phyloP scores from a whole-genome alignment of 2,329 filamentous ascomycete species.

The Talaromyces piceae region DNA sequence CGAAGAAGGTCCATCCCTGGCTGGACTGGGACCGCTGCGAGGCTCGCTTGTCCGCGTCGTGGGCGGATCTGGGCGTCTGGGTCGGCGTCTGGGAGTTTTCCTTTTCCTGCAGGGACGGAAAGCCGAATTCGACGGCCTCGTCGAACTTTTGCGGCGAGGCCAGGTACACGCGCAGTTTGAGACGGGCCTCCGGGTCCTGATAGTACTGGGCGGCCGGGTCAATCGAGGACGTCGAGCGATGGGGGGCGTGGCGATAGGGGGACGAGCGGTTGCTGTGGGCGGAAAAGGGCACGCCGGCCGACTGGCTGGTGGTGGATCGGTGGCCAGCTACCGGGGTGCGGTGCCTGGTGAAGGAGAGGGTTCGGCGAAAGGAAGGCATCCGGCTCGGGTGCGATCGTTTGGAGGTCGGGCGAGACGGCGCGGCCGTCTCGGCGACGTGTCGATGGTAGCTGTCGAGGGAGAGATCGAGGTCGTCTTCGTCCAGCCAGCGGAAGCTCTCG shows the following conservation, averaged over 20 bases:
- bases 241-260: slow-evolving; percentile 43
- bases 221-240: slow-evolving; percentile 47
- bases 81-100: slow-evolving; percentile 18
- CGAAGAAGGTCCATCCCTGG: slow-evolving; percentile 45
- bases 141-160: slow-evolving; percentile 92
- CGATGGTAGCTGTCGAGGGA: slow-evolving; percentile 64
- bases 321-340: slow-evolving; percentile 40
- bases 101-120: slow-evolving; percentile 49
- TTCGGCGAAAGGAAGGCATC: slow-evolving; percentile 60
- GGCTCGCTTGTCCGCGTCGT: slow-evolving; percentile 14
- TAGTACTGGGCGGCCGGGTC: slow-evolving; percentile 75
- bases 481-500: slow-evolving; percentile 66
- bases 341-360: slow-evolving; percentile 62
- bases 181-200: slow-evolving; percentile 78
- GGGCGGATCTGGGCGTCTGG: slow-evolving; percentile 31
- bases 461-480: slow-evolving; percentile 66
- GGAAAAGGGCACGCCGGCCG: slow-evolving; percentile 26
- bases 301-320: slow-evolving; percentile 35
- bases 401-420: slow-evolving; percentile 20
- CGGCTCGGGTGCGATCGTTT: slow-evolving; percentile 17
- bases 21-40: slow-evolving; percentile 15
- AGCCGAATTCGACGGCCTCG: slow-evolving; percentile 89
- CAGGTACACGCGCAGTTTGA: slow-evolving; percentile 78
- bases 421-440: slow-evolving; percentile 45
- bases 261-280: slow-evolving; percentile 17